Conservation (phyloP, 2,329 filamentous ascomycete species). For the Cadophora malorum region DNA sequence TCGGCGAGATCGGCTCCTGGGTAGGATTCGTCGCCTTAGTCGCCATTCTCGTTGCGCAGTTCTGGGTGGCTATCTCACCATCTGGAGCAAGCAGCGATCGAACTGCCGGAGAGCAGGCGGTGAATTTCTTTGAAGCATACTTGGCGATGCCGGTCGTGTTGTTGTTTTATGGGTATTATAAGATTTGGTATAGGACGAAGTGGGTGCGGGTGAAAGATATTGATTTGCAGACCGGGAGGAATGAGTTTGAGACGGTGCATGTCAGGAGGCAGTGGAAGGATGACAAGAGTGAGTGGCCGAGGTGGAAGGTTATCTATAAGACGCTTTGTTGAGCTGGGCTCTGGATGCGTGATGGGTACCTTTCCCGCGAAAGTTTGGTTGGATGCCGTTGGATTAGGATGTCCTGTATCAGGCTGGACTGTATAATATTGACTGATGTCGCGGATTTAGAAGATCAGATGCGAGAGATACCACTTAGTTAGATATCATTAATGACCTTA, state of each 20-base stretch:
- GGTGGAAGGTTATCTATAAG: slow-evolving; percentile 79
- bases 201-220: slow-evolving; percentile 75
- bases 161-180: slow-evolving; percentile 75
- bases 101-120: slow-evolving; percentile 54
- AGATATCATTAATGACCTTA: slow-evolving; percentile 3
- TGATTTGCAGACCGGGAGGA: slow-evolving; percentile 83
- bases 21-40: slow-evolving; percentile 63
- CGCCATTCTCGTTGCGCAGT: slow-evolving; percentile 52
- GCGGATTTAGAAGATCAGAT: slow-evolving; percentile 5
- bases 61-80: slow-evolving; percentile 85
- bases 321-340: slow-evolving; percentile 64
- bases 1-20: slow-evolving; percentile 67
- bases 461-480: slow-evolving; percentile 12
- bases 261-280: slow-evolving; percentile 79
- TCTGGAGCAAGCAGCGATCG: slow-evolving; percentile 57
- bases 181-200: slow-evolving; percentile 75
- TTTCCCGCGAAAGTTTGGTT: neutral
- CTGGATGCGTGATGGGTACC: neutral
- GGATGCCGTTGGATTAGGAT: neutral
- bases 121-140: slow-evolving; percentile 77
- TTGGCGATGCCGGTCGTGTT: slow-evolving; percentile 73
- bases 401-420: neutral
- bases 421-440: slow-evolving; percentile 1
- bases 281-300: slow-evolving; percentile 73
- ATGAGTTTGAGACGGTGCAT: slow-evolving; percentile 81